Percentiles rank a stretch among this genome's conserved stretches.
phyloP scores from a whole-genome alignment of 176 grass and related monocot species.

The Zea mays region Zm-B73-REFERENCE-NAM-5.0 NC_050102.1:71481501-71482000 shows the following conservation, averaged over 20 bases:
- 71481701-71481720: slow-evolving; percentile 64
- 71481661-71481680: slow-evolving; percentile 59
- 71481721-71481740: slow-evolving; percentile 47
- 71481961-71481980: slow-evolving; percentile 82
- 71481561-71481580: slow-evolving; percentile 81
- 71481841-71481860: slow-evolving; percentile 45
- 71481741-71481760: slow-evolving; percentile 53
- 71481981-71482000: slow-evolving; percentile 72
- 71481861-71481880: slow-evolving; percentile 55
- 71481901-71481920: slow-evolving; percentile 82
- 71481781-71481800: slow-evolving; percentile 68
- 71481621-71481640: slow-evolving; percentile 33
- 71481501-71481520: slow-evolving; percentile 89
- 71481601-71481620: slow-evolving; percentile 54
- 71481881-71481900: slow-evolving; percentile 73
- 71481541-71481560: slow-evolving; percentile 67
- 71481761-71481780: slow-evolving; percentile 54
- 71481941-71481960: slow-evolving; percentile 79
- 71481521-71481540: slow-evolving; percentile 77
- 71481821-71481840: slow-evolving; percentile 82
- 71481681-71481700: slow-evolving; percentile 58
- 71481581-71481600: slow-evolving; percentile 54
- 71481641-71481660: slow-evolving; percentile 43
- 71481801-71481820: slow-evolving; percentile 57
- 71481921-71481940: slow-evolving; percentile 75